Percentiles rank a stretch among this genome's conserved stretches.
These are phyloP conservation scores for Phoma sp. DNA, from an alignment of 2,329 filamentous ascomycete species.

Conservation along the genomic window DNA sequence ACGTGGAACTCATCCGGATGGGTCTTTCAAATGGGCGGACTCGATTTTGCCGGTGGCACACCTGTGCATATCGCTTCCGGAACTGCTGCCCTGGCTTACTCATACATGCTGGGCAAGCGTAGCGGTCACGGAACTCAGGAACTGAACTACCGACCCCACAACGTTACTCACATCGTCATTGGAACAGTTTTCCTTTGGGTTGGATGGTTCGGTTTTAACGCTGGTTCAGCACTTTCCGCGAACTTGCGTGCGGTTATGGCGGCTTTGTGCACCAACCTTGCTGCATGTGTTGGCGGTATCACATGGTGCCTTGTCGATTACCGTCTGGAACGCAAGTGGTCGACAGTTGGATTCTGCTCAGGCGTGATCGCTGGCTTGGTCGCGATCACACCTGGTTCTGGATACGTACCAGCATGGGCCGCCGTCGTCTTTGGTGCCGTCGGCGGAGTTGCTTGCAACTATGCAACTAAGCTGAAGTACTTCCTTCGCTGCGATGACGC, in stretches of 20 bases:
- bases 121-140: constrained; percentile 85
- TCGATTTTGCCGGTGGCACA: constrained; percentile 90
- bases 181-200: constrained; percentile 95
- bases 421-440: constrained; percentile 80
- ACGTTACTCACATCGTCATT: constrained; percentile 90
- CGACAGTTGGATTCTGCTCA: constrained; percentile 90
- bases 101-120: constrained; percentile 87
- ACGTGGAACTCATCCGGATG: constrained; percentile 88
- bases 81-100: constrained; percentile 84
- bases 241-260: constrained; percentile 89
- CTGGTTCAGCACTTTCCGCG: constrained; percentile 79
- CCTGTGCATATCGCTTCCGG: constrained; percentile 90
- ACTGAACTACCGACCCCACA: constrained; percentile 90
- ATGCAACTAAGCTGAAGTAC: constrained; percentile 91
- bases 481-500: constrained; percentile 81
- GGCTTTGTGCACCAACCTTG: constrained; percentile 83
- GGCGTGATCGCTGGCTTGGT: constrained; percentile 88
- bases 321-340: constrained; percentile 88
- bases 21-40: constrained; percentile 78
- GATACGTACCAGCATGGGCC: constrained; percentile 84
- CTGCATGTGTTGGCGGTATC: constrained; percentile 83
- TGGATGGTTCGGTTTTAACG: constrained; percentile 96
- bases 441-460: constrained; percentile 82
- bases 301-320: constrained; percentile 93
- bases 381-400: constrained; percentile 86